Evolutionary conservation across 2,329 filamentous ascomycete genomes (phyloP).

Genomic region (Diplodia sapinea): DNA sequence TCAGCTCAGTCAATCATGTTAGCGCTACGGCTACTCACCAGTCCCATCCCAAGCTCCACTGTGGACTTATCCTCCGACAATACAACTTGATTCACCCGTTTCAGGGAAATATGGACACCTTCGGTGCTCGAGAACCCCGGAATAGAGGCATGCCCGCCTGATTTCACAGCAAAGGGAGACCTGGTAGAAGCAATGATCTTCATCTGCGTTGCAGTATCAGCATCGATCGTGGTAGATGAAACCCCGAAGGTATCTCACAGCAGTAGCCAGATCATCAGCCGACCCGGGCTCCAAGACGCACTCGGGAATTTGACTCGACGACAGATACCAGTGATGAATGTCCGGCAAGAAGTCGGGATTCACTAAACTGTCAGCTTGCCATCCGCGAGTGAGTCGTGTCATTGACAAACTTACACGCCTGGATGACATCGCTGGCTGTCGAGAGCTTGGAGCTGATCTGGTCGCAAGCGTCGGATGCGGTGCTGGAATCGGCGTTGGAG

Average conservation of each 20-base stretch:
- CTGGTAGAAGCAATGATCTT: not conserved
- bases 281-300: conserved; percentile 1
- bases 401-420: not conserved
- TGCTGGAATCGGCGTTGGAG: not conserved
- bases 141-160: conserved; percentile 3
- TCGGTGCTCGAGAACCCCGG: conserved; percentile 11
- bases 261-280: conserved; percentile 1
- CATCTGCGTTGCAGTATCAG: not conserved
- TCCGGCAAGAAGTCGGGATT: not conserved
- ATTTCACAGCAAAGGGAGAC: conserved; percentile 2
- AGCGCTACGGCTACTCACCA: not conserved
- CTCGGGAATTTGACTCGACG: not conserved
- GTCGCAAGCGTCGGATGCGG: not conserved
- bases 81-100: conserved; percentile 7
- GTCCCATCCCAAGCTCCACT: conserved; percentile 6
- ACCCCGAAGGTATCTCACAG: not conserved
- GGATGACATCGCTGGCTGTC: conserved; percentile 1
- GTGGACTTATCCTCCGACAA: not conserved
- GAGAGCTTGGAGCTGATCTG: conserved; percentile 8
- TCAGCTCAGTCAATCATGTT: not conserved
- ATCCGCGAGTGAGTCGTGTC: not conserved
- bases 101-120: conserved; percentile 15
- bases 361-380: not conserved
- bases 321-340: conserved; percentile 21
- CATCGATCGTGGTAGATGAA: not conserved